Evolutionary conservation across 371 early-diverging fungal species (phyloP).

Genomic region (Thermomucor indicae-seudaticae): DNA sequence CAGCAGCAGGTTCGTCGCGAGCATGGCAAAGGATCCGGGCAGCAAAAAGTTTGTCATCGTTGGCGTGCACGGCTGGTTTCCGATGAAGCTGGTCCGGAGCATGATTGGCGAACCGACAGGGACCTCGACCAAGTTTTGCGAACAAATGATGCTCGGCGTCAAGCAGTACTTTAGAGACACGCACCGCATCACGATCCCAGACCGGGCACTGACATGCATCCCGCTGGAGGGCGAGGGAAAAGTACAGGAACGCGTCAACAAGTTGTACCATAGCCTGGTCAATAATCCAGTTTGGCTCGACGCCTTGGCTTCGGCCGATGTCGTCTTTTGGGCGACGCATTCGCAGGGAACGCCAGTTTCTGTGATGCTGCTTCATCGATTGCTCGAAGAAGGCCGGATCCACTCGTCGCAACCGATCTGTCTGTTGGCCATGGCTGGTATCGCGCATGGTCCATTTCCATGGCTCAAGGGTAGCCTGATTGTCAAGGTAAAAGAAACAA

Average conservation of each 20-base stretch:
- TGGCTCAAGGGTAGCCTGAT: slow-evolving; percentile 76
- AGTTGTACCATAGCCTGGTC: slow-evolving; percentile 66
- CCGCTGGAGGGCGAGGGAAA: slow-evolving; percentile 91
- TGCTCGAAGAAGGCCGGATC: slow-evolving; percentile 70
- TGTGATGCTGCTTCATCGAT: slow-evolving; percentile 68
- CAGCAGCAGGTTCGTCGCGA: slow-evolving; percentile 23
- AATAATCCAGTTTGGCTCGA: slow-evolving; percentile 47
- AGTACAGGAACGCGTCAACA: slow-evolving; percentile 79
- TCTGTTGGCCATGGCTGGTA: slow-evolving; percentile 91
- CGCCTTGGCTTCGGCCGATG: slow-evolving; percentile 68
- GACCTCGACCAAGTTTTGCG: slow-evolving; percentile 82
- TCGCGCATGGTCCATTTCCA: slow-evolving; percentile 90
- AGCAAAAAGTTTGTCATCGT: slow-evolving; percentile 57
- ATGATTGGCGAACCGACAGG: slow-evolving; percentile 94
- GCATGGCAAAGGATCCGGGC: slow-evolving; percentile 22
- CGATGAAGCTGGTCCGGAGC: slow-evolving; percentile 62
- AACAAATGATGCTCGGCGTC: slow-evolving; percentile 73
- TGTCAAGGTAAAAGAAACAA: slow-evolving; percentile 50
- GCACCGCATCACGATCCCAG: slow-evolving; percentile 57
- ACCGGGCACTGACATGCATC: slow-evolving; percentile 67
- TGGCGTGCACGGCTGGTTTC: slow-evolving; percentile 94
- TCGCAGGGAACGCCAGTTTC: slow-evolving; percentile 94
- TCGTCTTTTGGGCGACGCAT: slow-evolving; percentile 87
- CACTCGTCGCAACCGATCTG: slow-evolving; percentile 69
- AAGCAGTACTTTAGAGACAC: slow-evolving; percentile 52